Evolutionary conservation across 768 basidiomycete genomes (phyloP), one percentile per base, ranked within the genome.

Genomic region (Crepidotus variabilis): DNA sequence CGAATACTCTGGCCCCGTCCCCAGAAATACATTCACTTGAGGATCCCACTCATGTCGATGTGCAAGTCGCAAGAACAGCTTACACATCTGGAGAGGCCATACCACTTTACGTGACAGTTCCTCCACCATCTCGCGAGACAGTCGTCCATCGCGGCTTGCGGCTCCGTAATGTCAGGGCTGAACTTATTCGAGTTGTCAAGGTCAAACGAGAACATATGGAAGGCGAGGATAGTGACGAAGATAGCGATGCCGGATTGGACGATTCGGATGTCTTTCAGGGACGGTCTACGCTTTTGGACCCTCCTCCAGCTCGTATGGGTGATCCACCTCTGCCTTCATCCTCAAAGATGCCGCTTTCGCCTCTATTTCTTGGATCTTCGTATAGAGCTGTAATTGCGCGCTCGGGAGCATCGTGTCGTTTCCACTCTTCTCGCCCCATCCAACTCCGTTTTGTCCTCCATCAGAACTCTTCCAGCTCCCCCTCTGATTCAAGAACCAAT

Each of bases 371-470:
- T 18, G 74, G 75, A 24, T 71, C 78, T 16, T 71, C 76, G 43
- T 79, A 81, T 61, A 73, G 77, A 36, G 76, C 79, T 2, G 77
- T 87, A 51, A 75, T 98, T 23, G 86, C 92, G 11, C 83, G 88
- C 6, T 94, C 94, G 13, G 96, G 96, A 47, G 94, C 94, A 45
- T 88, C 92, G 18, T 94, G 93, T 68, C 86, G 93, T 47, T 94
- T 97, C 67, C 94, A 97, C 62, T 82, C 86, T 0, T 78, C 82
- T 47, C 81, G 80, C 13, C 79, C 88, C 2, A 81, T 94, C 57
- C 88, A 80, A 60, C 77, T 92, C 36, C 84, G 93, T 2, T 90
- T 98, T 57, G 75, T 95, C 24, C 76, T 98, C 14, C 92, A 92
- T 63, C 86, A 83, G 51, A 73, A 79, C 18, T 74, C 77, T 3